Evolutionary conservation across 371 early-diverging fungal genomes (phyloP).

Genomic region (Mortierella sp.): DNA sequence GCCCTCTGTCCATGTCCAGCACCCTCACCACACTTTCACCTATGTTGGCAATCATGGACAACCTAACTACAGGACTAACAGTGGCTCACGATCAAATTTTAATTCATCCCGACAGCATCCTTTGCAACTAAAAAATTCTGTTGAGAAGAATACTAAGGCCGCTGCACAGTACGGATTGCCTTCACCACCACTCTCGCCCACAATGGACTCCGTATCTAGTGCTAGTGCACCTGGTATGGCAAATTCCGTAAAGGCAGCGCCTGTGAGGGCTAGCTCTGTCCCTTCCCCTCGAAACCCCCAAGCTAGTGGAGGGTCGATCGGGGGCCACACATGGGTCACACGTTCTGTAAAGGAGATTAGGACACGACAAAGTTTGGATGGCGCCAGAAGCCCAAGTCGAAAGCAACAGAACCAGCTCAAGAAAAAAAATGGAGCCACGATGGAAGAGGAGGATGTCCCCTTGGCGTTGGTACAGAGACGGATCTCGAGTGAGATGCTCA

Average conservation of each 20-base stretch:
- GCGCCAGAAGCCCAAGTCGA: not conserved
- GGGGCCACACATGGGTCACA: not conserved
- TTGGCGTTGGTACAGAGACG: slow-evolving; percentile 34
- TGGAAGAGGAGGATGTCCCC: slow-evolving; percentile 47
- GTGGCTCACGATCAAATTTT: not conserved
- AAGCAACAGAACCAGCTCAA: slow-evolving; percentile 7
- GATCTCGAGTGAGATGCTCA: slow-evolving; percentile 29
- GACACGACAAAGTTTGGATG: slow-evolving; percentile 21
- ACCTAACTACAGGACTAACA: not conserved
- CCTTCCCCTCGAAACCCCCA: not conserved
- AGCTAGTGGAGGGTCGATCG: not conserved
- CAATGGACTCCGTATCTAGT: slow-evolving; percentile 9
- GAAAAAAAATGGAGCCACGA: not conserved
- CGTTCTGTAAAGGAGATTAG: not conserved
- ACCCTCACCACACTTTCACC: slow-evolving; percentile 11
- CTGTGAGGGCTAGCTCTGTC: not conserved
- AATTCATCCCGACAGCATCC: not conserved
- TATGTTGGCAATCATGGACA: slow-evolving; percentile 16
- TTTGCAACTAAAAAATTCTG: not conserved
- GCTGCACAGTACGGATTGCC: slow-evolving; percentile 12
- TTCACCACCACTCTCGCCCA: slow-evolving; percentile 38
- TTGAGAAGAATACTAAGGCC: not conserved
- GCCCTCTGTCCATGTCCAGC: slow-evolving; percentile 1
- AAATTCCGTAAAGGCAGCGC: not conserved
- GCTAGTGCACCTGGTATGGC: not conserved